phyloP scores from a whole-genome alignment of 768 basidiomycete genomes.

The Auriscalpium orientale region DNA sequence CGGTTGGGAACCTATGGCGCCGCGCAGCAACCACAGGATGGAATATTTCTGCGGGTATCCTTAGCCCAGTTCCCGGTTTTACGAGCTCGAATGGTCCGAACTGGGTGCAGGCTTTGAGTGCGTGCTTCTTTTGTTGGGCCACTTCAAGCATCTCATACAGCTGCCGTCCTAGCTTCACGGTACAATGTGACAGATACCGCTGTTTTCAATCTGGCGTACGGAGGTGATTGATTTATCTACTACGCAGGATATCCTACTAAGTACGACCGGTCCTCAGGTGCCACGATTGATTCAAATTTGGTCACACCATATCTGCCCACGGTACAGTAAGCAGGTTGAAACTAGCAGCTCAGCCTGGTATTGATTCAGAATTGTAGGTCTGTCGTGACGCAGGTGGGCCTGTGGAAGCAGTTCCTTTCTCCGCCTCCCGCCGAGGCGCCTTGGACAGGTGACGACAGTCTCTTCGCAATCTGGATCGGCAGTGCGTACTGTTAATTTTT shows the following conservation, averaged over 20 bases:
- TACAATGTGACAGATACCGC: conserved; percentile 47
- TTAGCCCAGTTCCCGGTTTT: conserved; percentile 43
- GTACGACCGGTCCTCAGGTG: too few species aligned
- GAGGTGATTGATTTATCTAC: conserved; percentile 17
- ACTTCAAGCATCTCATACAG: conserved; percentile 23
- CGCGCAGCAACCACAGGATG: conserved; percentile 38
- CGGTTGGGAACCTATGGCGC: too few species aligned
- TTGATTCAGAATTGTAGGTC: conserved; percentile 15
- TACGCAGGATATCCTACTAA: too few species aligned
- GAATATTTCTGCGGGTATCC: conserved; percentile 48
- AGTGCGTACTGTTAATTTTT: not conserved
- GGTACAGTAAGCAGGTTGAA: conserved; percentile 22
- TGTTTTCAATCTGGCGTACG: conserved; percentile 35
- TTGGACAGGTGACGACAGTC: conserved; percentile 26
- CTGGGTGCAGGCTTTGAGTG: conserved; percentile 51
- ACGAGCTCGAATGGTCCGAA: conserved; percentile 57
- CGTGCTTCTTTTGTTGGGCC: conserved; percentile 6
- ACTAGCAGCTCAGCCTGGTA: not conserved
- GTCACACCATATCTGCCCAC: conserved; percentile 29
- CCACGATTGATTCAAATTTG: conserved; percentile 30
- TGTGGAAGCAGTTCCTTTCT: conserved; percentile 26
- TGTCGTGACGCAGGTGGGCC: conserved; percentile 29
- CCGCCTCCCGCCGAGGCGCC: conserved; percentile 24
- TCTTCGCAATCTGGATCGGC: conserved; percentile 31
- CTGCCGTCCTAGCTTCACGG: too few species aligned